Evolutionary conservation across 352 stramenopile genomes (phyloP), one percentile per base, ranked within the genome.

Genomic region (Paralagenidium karlingii): DNA sequence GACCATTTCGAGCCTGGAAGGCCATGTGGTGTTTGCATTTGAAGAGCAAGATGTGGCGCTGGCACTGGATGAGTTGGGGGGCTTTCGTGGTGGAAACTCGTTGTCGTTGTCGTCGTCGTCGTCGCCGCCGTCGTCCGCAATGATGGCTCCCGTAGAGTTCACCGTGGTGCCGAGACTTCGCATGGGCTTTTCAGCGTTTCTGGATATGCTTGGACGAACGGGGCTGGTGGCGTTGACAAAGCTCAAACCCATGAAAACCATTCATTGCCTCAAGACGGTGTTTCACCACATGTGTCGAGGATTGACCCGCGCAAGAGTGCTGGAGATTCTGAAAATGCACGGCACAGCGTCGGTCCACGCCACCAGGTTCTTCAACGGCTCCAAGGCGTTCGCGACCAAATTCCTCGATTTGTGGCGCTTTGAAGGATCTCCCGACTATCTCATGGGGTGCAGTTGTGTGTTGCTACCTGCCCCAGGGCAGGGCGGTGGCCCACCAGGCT

Each of bases 351-450:
- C 68, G 8, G 63, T 85, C 36, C 66, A 84, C 50, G 65, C 65
- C 19, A 55, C 68, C 10, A 75, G 71, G 27, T 83, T 87, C 32
- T 85, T 83, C 50, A 73, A 62, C 0, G 70, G 74, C 18, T 77
- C 67, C 4, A 68, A 83, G 20, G 51, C 63, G n/a, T 85, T 88
- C 53, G 82, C 63, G 48, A 80, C 80, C 55, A 74, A 69, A 32
- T 88, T 84, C 29, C 58, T 88, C 25, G 70, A 82, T 42, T 81
- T 85, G 67, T 87, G 74, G 74, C 56, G 68, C 13, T 71, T 81
- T 38, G 74, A 87, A 58, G 74, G 68, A 16, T 87, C 69, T 3
- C 71, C 70, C 0, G 74, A 87, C 51, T 87, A 87, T 40, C 50
- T 87, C 16, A 71, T 63, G 1, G 67, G 63, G 0, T 5, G 3